Evolutionary conservation across 148 eudicot genomes (phyloP), one percentile per base, ranked within the genome.

Genomic region (Cornus controversa): DNA sequence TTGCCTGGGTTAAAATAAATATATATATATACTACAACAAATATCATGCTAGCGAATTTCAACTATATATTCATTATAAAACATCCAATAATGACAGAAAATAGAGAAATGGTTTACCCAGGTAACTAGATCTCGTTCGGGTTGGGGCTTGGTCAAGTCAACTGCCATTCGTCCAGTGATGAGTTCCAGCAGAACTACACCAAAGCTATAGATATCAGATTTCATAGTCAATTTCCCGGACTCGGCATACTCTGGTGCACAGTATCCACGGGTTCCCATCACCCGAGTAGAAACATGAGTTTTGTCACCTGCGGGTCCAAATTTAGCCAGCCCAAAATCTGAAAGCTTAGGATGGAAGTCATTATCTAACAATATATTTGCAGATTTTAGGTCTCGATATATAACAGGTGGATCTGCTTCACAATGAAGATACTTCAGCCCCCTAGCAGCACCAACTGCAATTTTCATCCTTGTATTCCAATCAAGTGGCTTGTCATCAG

Each of bases 241-340:
- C 93, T 85, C 81, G 68, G 91, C 91, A 80, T 91, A 91, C 58
- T 91, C 96, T 0, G 96, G 96, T 20, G 96, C 96, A 85, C 96
- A 91, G 72, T 91, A 91, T 23, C 96, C 96, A 72, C 87, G 88
- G 28, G 96, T 91, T 63, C 96, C 96, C 96, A 91, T 90, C 31
- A 91, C 91, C 14, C 93, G 80, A 28, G 93, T 91, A 86, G 57
- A 50, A 50, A 50, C 57, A 50, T 50, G 57, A 50, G 57, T 50
- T 11, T 50, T 15, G 18, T 50, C 96, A 45, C 96, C 96, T 58
- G 90, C 91, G 60, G 96, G 96, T 14, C 96, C 96, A 80, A 91
- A 73, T 83, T 91, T 91, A 60, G 96, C 93, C 29, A 91, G 90
- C 70, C 96, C 96, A 77, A 91, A 91, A 78, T 91, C 96, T 40